phyloP scores from a whole-genome alignment of 768 basidiomycete species.

The Hebeloma cylindrosporum region DNA sequence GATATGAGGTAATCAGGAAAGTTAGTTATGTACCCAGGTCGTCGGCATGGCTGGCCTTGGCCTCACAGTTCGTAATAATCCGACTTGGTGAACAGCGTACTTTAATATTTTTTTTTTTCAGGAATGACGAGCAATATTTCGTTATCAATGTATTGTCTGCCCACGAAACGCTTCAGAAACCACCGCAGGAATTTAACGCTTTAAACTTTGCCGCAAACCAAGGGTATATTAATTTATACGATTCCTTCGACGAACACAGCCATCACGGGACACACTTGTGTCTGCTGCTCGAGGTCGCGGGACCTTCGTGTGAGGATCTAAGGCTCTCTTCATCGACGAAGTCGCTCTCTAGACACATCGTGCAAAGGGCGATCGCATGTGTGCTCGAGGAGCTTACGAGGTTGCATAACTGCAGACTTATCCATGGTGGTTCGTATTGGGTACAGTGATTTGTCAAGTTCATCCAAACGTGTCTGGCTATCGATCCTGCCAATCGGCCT shows the following conservation, averaged over 20 bases:
- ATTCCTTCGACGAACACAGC: constrained; percentile 14
- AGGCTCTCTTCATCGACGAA: constrained; percentile 7
- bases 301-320: constrained; percentile 7
- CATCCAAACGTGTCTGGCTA: neutral
- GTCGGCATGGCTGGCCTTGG: constrained; percentile 14
- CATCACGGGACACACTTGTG: constrained; percentile 16
- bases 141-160: constrained; percentile 13
- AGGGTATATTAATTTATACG: too few species aligned
- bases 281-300: constrained; percentile 5
- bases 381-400: constrained; percentile 3
- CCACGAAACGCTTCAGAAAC: constrained; percentile 5
- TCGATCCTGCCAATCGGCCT: constrained; percentile 9
- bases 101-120: neutral
- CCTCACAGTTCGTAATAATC: neutral
- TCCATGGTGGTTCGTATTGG: constrained; percentile 7
- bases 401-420: neutral
- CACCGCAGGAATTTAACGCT: neutral
- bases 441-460: neutral
- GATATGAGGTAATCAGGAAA: constrained; percentile 15
- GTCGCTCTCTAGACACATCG: constrained; percentile 14
- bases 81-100: neutral
- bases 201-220: neutral
- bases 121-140: constrained; percentile 2
- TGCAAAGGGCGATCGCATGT: constrained; percentile 9
- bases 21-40: constrained; percentile 18